Percentiles rank a stretch among this genome's conserved stretches.
These are phyloP conservation scores for Carex parvula DNA, from an alignment of 176 grass and related monocot species.

Conservation along the genomic window DNA sequence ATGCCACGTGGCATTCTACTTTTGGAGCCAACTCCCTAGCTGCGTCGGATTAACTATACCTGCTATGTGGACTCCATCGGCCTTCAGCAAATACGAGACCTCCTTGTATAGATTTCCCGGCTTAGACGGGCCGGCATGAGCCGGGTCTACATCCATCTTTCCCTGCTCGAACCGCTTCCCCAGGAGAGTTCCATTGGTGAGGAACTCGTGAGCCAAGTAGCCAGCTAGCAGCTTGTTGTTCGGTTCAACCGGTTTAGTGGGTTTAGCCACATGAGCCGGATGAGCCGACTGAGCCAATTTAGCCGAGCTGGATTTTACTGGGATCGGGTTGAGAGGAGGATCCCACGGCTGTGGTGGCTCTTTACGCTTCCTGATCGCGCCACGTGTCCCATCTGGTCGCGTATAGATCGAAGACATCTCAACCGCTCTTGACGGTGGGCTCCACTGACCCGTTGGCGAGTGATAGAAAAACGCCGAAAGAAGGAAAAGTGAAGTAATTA, in stretches of 20 bases:
- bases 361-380: constrained; percentile 57
- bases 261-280: constrained; percentile 6
- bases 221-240: constrained; percentile 65
- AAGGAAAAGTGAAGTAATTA: background rate
- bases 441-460: constrained; percentile 37
- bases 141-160: background rate
- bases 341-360: constrained; percentile 46
- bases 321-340: background rate
- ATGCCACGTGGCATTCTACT: constrained; percentile 30
- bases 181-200: constrained; percentile 55
- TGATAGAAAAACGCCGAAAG: background rate
- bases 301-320: constrained; percentile 40
- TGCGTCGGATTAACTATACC: constrained; percentile 88
- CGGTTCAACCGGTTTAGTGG: background rate
- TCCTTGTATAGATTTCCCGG: constrained; percentile 39
- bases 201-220: constrained; percentile 77
- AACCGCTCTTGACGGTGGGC: constrained; percentile 18
- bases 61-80: constrained; percentile 47
- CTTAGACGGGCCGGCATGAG: constrained; percentile 29
- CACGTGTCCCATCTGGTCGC: constrained; percentile 51
- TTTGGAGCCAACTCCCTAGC: constrained; percentile 70
- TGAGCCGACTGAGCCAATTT: constrained; percentile 19
- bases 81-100: constrained; percentile 48
- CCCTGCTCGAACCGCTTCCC: constrained; percentile 41
- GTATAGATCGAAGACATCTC: constrained; percentile 54